A percentile compares a stretch with the other conserved stretches of the same genome.
Conservation (phyloP, 1,284 basidiomycete species). For the Ceratobasidium papillatum region DNA sequence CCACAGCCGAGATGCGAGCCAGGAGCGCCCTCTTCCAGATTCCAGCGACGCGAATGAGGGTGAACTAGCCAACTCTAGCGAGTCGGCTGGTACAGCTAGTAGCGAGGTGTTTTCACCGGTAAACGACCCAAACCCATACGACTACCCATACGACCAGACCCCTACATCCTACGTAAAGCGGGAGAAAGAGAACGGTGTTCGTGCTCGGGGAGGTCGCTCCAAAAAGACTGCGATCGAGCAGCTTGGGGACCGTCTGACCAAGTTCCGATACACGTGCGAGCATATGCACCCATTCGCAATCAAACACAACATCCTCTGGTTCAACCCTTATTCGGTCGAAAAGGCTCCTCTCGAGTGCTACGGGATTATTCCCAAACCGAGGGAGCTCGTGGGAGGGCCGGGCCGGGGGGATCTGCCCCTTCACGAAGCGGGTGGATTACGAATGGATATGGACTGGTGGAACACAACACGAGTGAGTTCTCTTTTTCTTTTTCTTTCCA, state of each 20-base stretch:
- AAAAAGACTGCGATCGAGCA: background rate
- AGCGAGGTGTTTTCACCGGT: background rate
- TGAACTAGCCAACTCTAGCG: background rate
- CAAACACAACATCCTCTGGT: background rate
- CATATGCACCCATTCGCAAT: background rate
- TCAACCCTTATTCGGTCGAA: background rate
- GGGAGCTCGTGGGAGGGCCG: background rate
- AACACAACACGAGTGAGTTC: background rate
- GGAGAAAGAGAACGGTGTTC: background rate
- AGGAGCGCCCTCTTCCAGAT: background rate
- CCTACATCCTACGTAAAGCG: background rate
- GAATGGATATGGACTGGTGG: background rate
- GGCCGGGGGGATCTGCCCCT: background rate
- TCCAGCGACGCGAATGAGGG: no score
- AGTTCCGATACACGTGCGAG: background rate
- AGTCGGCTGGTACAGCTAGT: background rate
- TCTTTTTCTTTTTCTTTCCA: background rate
- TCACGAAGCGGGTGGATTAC: conserved; percentile 1
- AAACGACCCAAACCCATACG: background rate
- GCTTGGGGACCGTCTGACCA: background rate
- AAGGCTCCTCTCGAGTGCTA: background rate
- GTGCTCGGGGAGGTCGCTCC: background rate
- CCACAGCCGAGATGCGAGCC: background rate
- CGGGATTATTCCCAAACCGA: background rate
- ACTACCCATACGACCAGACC: background rate